These are phyloP conservation scores for Mycogone perniciosa DNA, from an alignment of 2,329 filamentous ascomycete genomes.

Conservation along the genomic window DNA sequence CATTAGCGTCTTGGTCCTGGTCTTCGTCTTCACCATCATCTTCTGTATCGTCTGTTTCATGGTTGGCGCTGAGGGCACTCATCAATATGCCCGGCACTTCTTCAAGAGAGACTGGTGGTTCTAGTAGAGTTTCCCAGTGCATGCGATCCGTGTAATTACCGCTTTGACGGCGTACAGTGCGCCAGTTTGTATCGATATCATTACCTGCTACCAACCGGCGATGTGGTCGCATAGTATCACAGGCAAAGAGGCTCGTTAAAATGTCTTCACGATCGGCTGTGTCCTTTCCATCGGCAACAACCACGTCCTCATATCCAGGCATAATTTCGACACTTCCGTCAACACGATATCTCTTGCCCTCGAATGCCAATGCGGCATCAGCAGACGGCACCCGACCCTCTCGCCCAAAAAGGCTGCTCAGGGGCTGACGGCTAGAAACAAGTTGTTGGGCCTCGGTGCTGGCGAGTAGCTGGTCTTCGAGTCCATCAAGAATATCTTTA, in stretches of 20 bases:
- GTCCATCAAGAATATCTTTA: slow-evolving; percentile 69
- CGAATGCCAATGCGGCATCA: slow-evolving; percentile 49
- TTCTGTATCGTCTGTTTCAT: slow-evolving; percentile 17
- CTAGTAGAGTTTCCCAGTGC: slow-evolving; percentile 39
- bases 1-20: slow-evolving; percentile 19
- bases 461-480: slow-evolving; percentile 72
- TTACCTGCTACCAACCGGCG: slow-evolving; percentile 23
- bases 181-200: slow-evolving; percentile 31
- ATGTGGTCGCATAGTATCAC: slow-evolving; percentile 25
- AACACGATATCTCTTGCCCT: slow-evolving; percentile 58
- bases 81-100: slow-evolving; percentile 37
- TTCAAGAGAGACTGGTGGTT: slow-evolving; percentile 39
- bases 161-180: slow-evolving; percentile 26
- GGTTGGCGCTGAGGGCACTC: slow-evolving; percentile 22
- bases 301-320: slow-evolving; percentile 49
- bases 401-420: slow-evolving; percentile 68
- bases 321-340: slow-evolving; percentile 60
- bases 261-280: slow-evolving; percentile 55
- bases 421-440: slow-evolving; percentile 65
- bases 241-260: slow-evolving; percentile 47
- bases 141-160: slow-evolving; percentile 29
- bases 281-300: slow-evolving; percentile 56
- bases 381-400: slow-evolving; percentile 61
- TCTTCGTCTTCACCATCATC: slow-evolving; percentile 20
- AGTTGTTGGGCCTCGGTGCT: slow-evolving; percentile 72